phyloP scores from a whole-genome alignment of 305 asterid species.

The Withania somnifera region DNA sequence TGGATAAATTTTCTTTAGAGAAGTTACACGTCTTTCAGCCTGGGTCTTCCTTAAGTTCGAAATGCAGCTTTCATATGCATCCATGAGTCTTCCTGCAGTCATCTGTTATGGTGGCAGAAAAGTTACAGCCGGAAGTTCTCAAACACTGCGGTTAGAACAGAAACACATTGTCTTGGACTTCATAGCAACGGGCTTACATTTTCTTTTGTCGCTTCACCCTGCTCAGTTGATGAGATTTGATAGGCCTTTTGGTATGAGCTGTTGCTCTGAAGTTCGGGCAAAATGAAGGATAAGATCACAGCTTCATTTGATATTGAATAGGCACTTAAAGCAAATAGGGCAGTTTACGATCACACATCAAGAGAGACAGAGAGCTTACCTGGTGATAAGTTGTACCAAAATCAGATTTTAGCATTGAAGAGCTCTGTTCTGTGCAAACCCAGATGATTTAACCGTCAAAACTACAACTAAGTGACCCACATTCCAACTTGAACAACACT shows the following conservation, averaged over 20 bases:
- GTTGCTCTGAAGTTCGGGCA: slow-evolving; percentile 28
- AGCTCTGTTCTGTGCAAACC: slow-evolving; percentile 47
- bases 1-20: slow-evolving; percentile 55
- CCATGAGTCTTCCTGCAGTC: slow-evolving; percentile 59
- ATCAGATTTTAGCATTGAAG: slow-evolving; percentile 15
- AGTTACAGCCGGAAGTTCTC: not conserved
- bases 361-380: slow-evolving; percentile 18
- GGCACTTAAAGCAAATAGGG: not conserved
- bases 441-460: slow-evolving; percentile 10
- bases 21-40: slow-evolving; percentile 45
- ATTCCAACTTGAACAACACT: not conserved
- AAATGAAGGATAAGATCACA: slow-evolving; percentile 10
- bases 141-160: not conserved
- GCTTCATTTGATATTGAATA: not conserved
- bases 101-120: slow-evolving; percentile 32
- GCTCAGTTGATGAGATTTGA: slow-evolving; percentile 24
- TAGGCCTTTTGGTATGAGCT: slow-evolving; percentile 16
- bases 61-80: slow-evolving; percentile 55
- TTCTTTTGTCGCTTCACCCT: slow-evolving; percentile 24
- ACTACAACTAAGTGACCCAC: not conserved
- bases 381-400: slow-evolving; percentile 33
- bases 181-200: slow-evolving; percentile 32
- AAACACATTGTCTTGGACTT: not conserved
- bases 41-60: slow-evolving; percentile 37
- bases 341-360: not conserved